phyloP scores from a whole-genome alignment of 2,329 filamentous ascomycete genomes.

The Fusarium pseudograminearum region DNA sequence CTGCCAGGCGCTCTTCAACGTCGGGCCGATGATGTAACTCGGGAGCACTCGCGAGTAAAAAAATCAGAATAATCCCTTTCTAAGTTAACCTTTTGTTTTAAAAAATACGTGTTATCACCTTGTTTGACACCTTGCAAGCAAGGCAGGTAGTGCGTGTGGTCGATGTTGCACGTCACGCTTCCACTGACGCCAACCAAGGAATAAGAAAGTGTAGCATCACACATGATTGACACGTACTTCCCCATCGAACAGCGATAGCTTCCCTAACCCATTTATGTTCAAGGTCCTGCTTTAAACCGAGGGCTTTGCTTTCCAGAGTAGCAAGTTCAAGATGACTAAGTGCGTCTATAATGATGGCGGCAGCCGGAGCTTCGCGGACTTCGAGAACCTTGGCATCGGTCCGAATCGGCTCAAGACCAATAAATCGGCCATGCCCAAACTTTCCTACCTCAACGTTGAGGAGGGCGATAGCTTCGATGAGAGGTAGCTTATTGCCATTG shows the following conservation, averaged over 20 bases:
- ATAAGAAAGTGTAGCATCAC: background rate
- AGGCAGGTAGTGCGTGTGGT: background rate
- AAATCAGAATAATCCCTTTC: too few species aligned
- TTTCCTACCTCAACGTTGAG: background rate
- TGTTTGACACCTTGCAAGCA: background rate
- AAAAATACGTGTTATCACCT: too few species aligned
- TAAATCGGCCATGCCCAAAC: background rate
- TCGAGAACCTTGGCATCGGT: background rate
- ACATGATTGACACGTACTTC: background rate
- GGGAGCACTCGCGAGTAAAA: too few species aligned
- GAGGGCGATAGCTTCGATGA: background rate
- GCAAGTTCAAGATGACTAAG: background rate
- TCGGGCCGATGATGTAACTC: too few species aligned
- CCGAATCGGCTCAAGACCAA: background rate
- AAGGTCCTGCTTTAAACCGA: background rate
- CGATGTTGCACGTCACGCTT: background rate
- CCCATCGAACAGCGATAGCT: background rate
- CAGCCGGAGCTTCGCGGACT: background rate
- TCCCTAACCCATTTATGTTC: background rate
- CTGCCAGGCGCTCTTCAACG: too few species aligned
- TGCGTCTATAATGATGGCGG: background rate
- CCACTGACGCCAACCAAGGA: background rate
- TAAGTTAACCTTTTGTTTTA: too few species aligned
- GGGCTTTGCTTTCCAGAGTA: background rate
- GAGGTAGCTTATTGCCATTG: background rate